phyloP scores from a whole-genome alignment of 306 rosid genomes.

The Trifolium repens region DNA sequence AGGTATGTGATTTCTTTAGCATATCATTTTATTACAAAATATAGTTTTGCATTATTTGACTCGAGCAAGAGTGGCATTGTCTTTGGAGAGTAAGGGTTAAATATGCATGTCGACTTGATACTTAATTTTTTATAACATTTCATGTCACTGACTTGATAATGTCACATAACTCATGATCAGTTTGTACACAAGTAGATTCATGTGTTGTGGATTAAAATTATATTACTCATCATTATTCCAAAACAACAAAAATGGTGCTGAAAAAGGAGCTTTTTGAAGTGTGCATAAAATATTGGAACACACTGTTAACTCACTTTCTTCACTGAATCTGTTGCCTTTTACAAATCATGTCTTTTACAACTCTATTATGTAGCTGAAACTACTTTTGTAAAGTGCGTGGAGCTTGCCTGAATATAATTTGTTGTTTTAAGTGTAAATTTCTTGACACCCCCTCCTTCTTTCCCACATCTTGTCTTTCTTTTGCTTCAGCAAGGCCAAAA shows the following conservation, averaged over 20 bases:
- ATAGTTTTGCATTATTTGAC: constrained; percentile 23
- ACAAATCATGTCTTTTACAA: too few species aligned
- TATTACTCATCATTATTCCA: not conserved
- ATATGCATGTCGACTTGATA: not conserved
- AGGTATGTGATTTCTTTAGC: constrained; percentile 54
- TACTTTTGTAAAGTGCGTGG: too few species aligned
- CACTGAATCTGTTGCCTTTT: too few species aligned
- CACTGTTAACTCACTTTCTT: too few species aligned
- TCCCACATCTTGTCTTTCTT: too few species aligned
- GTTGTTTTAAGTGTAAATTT: too few species aligned
- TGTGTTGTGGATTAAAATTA: constrained; percentile 5
- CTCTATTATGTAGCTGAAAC: not conserved
- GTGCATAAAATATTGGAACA: not conserved
- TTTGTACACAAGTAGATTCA: constrained; percentile 21
- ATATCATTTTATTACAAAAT: constrained; percentile 34
- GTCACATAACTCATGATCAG: not conserved
- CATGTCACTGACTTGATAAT: constrained; percentile 14
- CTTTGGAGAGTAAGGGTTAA: not conserved
- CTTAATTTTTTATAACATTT: too few species aligned
- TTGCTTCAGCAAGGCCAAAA: too few species aligned
- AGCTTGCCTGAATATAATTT: too few species aligned
- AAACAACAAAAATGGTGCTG: constrained; percentile 14
- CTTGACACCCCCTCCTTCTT: too few species aligned
- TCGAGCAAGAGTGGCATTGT: constrained; percentile 8
- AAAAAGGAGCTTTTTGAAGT: not conserved